A percentile compares a stretch with the other conserved stretches of the same genome.
phyloP scores from a whole-genome alignment of 371 early-diverging fungal genomes.

The Basidiobolus meristosporus region DNA sequence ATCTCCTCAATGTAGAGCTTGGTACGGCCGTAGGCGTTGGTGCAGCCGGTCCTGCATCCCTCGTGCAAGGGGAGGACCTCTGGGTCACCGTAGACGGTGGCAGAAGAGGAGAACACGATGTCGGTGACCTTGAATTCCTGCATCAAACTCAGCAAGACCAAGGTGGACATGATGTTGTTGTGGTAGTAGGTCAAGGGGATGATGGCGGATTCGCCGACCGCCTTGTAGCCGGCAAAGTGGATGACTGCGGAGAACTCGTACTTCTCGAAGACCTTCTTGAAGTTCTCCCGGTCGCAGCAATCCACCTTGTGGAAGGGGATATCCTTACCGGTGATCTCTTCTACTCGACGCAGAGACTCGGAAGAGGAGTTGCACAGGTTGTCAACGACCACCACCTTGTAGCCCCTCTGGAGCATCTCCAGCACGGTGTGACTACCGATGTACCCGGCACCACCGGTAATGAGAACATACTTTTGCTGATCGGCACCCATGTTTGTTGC shows the following conservation, averaged over 20 bases:
- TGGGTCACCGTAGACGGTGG: constrained; percentile 62
- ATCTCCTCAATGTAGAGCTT: constrained; percentile 12
- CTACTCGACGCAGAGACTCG: constrained; percentile 21
- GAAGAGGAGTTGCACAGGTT: constrained; percentile 55
- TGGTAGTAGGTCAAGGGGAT: constrained; percentile 73
- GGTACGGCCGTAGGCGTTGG: constrained; percentile 76
- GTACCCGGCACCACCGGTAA: constrained; percentile 63
- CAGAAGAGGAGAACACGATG: constrained; percentile 75
- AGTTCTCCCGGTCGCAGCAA: constrained; percentile 14
- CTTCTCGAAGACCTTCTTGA: constrained; percentile 2
- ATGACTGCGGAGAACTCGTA: constrained; percentile 45
- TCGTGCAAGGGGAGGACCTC: constrained; percentile 33
- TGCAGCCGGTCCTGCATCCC: constrained; percentile 30
- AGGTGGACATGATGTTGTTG: constrained; percentile 65
- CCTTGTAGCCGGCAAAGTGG: constrained; percentile 84
- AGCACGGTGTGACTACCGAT: constrained; percentile 86
- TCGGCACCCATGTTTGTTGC: no score
- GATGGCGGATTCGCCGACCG: constrained; percentile 66
- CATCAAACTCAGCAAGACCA: constrained; percentile 48
- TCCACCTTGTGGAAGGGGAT: constrained; percentile 32
- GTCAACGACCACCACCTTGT: constrained; percentile 62
- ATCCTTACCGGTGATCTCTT: constrained; percentile 27
- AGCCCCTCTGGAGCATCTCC: constrained; percentile 47
- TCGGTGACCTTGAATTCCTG: constrained; percentile 35
- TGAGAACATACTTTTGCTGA: constrained; percentile 16